Evolutionary conservation across 2,329 filamentous ascomycete genomes (phyloP).

Genomic region (Fusarium algeriense): DNA sequence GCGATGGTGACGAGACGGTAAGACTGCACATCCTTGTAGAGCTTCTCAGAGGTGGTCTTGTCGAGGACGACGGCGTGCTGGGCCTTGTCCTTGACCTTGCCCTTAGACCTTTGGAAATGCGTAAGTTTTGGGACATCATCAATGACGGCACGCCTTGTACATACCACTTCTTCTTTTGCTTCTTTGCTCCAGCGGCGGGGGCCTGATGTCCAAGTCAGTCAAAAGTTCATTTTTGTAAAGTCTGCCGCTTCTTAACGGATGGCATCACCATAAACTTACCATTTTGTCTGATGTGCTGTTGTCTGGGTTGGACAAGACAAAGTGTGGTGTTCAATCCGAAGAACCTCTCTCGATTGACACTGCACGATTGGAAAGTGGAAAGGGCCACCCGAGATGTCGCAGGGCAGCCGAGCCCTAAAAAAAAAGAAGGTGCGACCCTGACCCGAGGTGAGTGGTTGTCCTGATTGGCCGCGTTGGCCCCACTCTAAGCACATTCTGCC

Average conservation of each 20-base stretch:
- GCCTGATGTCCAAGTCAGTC: slow-evolving; percentile 51
- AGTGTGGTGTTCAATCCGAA: slow-evolving; percentile 43
- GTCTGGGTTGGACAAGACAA: slow-evolving; percentile 53
- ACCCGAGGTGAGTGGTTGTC: background rate
- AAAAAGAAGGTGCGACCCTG: slow-evolving; percentile 21
- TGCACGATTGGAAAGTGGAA: slow-evolving; percentile 21
- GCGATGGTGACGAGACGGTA: slow-evolving; percentile 99
- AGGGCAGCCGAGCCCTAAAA: slow-evolving; percentile 37
- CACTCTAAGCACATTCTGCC: slow-evolving; percentile 19
- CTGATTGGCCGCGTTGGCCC: slow-evolving; percentile 4
- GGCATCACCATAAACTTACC: slow-evolving; percentile 50
- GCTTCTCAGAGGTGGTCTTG: slow-evolving; percentile 96
- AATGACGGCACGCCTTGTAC: slow-evolving; percentile 35
- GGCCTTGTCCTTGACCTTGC: slow-evolving; percentile 99
- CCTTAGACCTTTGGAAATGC: slow-evolving; percentile 53
- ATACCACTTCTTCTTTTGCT: slow-evolving; percentile 66
- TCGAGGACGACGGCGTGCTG: slow-evolving; percentile 99
- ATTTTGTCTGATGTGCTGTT: slow-evolving; percentile 60
- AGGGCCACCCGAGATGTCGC: slow-evolving; percentile 51
- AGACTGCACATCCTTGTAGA: slow-evolving; percentile 99
- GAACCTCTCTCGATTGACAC: slow-evolving; percentile 21
- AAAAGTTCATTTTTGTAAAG: slow-evolving; percentile 27
- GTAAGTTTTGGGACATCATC: slow-evolving; percentile 36
- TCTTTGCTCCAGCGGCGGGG: slow-evolving; percentile 62
- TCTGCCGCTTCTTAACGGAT: background rate